Percentiles rank a stretch among this genome's conserved stretches.
These are phyloP conservation scores for Pseudopyricularia cyperi DNA, from an alignment of 2,329 filamentous ascomycete genomes.

Conservation along the genomic window DNA sequence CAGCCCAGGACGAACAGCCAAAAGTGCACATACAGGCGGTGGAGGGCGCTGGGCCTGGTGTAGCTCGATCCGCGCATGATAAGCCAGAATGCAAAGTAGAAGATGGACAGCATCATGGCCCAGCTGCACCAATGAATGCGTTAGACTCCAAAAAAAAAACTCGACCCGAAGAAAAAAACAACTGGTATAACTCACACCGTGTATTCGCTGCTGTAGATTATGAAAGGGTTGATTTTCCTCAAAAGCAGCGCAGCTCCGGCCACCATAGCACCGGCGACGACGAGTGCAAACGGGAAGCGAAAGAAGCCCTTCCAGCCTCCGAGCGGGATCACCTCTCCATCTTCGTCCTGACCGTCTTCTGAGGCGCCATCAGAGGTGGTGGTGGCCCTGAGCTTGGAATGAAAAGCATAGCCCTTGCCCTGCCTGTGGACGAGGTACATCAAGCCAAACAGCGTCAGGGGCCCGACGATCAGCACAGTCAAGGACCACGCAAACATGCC, in stretches of 20 bases:
- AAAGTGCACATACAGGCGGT: constrained; percentile 65
- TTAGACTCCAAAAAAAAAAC: not conserved
- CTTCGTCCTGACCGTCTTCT: constrained; percentile 32
- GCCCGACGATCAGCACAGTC: constrained; percentile 67
- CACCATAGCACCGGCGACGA: constrained; percentile 53
- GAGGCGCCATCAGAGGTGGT: constrained; percentile 34
- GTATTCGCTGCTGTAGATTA: constrained; percentile 83
- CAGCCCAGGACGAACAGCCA: constrained; percentile 76
- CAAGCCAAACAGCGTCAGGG: constrained; percentile 57
- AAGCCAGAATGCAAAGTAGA: constrained; percentile 73
- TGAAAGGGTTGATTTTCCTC: constrained; percentile 73
- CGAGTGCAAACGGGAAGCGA: constrained; percentile 66
- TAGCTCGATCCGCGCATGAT: constrained; percentile 67
- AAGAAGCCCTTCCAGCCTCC: constrained; percentile 74
- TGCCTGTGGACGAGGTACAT: constrained; percentile 54
- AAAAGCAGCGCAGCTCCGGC: constrained; percentile 63
- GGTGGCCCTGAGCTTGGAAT: constrained; percentile 19
- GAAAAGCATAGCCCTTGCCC: constrained; percentile 85
- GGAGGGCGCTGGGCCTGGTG: constrained; percentile 72
- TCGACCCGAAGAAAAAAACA: not conserved
- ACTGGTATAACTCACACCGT: constrained; percentile 39
- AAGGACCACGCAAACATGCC: constrained; percentile 84
- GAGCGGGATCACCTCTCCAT: constrained; percentile 47
- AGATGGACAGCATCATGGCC: constrained; percentile 74
- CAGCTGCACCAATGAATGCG: constrained; percentile 28